phyloP scores from a whole-genome alignment of 202 grass and related monocot genomes.

The Panicum hallii region DNA sequence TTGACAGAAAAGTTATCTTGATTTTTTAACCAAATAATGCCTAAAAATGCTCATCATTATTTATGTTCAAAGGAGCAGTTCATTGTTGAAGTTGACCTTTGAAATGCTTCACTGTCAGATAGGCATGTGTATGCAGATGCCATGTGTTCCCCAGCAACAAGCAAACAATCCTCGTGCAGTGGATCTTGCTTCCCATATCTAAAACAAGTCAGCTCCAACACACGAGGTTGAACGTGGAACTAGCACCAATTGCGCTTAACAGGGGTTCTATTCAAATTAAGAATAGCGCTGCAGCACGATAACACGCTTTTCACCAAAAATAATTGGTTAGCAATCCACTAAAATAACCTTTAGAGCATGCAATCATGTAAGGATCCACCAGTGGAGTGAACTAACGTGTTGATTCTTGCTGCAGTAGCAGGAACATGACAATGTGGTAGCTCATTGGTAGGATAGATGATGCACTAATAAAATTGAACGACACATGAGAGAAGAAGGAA shows the following conservation, averaged over 20 bases:
- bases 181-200: constrained; percentile 27
- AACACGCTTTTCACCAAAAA: background rate
- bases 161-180: constrained; percentile 38
- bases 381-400: constrained; percentile 10
- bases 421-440: constrained; percentile 35
- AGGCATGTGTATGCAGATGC: constrained; percentile 42
- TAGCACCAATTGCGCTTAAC: background rate
- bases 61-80: background rate
- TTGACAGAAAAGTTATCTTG: background rate
- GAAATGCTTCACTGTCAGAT: constrained; percentile 2
- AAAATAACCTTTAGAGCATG: background rate
- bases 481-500: background rate
- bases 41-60: constrained; percentile 12
- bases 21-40: background rate
- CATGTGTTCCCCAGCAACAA: constrained; percentile 33
- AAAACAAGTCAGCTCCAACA: constrained; percentile 45
- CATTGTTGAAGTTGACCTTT: constrained; percentile 2
- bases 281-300: background rate
- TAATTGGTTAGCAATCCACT: background rate
- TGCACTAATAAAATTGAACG: constrained; percentile 18
- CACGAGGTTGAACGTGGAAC: constrained; percentile 32
- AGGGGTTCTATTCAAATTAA: constrained; percentile 10
- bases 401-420: constrained; percentile 43
- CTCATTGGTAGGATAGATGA: constrained; percentile 5
- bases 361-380: constrained; percentile 28